Base-by-base conservation (phyloP, 345 rosid species). In the Ceriops tagal region DNA sequence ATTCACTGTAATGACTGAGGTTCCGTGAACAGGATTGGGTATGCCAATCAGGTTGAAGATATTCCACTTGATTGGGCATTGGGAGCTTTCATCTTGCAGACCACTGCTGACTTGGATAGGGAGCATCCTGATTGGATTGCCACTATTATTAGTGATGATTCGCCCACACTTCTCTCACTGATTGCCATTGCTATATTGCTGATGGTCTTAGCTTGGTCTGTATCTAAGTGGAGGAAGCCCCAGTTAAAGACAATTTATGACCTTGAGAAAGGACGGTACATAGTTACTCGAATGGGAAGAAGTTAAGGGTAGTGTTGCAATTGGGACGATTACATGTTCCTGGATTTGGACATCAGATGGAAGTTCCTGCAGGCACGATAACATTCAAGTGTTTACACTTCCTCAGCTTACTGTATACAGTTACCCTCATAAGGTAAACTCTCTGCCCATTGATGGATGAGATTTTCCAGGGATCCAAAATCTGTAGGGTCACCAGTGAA, bases 51-150 rank as follows among this genome's bases (percentile, higher is more conserved):
- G 67, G 96, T 87, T 67, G 89, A 84, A 67, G 83, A 83, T 64
- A 80, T 82, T 69, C 96, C 96, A 11, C 92, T 95, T 5, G 99
- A 92, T 69, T 92, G 97, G 97, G 93, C 99, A 30, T 68, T 88
- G 65, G 97, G 99, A 65, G 96, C 97, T 72, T 92, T 92, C 82
- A 92, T 95, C 75, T 72, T 87, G 81, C 88, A 83, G 43, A 87
- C 83, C 74, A 74, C 77, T 49, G 58, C 76, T 61, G 68, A 68
- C 55, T 69, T 65, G 28, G 74, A 78, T 67, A 61, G 60, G 49
- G 69, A 74, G 67, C 77, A 78, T 24, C 64, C 55, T 51, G 75
- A 74, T 77, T 86, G 92, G 93, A 76, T 86, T 52, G 11, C 76
- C 32, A 61, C 66, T 75, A 58, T 86, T 58, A 62, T 84, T 22